Conservation (phyloP, 345 rosid species). For the Odontarrhena argentea region DNA sequence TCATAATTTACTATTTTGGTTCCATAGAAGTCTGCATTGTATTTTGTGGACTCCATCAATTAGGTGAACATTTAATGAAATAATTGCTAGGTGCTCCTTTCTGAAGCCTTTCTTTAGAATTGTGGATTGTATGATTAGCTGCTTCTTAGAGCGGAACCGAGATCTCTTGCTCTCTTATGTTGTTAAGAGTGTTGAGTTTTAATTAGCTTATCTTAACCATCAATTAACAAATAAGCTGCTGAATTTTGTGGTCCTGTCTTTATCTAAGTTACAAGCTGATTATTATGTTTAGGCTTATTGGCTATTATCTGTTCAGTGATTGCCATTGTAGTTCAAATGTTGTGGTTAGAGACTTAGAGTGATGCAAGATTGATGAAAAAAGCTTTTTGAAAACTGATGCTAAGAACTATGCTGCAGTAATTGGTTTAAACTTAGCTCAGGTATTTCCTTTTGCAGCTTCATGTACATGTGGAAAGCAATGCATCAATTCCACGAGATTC, state of each 20-base stretch:
- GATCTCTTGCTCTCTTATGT: constrained; percentile 1
- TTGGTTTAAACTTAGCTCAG: neutral
- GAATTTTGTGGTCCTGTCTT: constrained; percentile 6
- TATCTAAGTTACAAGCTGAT: constrained; percentile 13
- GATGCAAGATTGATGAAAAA: neutral
- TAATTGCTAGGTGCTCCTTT: constrained; percentile 1
- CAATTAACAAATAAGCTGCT: neutral
- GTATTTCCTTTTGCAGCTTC: constrained; percentile 54
- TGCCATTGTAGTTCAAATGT: constrained; percentile 10
- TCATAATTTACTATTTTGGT: constrained; percentile 3
- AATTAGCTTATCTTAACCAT: constrained; percentile 7
- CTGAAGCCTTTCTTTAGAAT: constrained; percentile 22
- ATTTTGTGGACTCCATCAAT: constrained; percentile 30
- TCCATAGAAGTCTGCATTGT: constrained; percentile 6
- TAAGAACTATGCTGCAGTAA: constrained; percentile 10
- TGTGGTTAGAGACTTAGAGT: constrained; percentile 7
- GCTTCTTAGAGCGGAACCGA: constrained; percentile 14
- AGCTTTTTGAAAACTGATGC: neutral
- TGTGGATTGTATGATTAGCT: constrained; percentile 18
- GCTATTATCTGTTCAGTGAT: neutral
- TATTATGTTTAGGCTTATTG: constrained; percentile 5
- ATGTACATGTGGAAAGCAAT: constrained; percentile 98
- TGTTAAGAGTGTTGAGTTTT: neutral
- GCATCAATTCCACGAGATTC: constrained; percentile 87
- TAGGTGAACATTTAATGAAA: constrained; percentile 24